Base-by-base conservation (phyloP, 2,329 filamentous ascomycete genomes). In the Ophiostoma novo-ulmi region DNA sequence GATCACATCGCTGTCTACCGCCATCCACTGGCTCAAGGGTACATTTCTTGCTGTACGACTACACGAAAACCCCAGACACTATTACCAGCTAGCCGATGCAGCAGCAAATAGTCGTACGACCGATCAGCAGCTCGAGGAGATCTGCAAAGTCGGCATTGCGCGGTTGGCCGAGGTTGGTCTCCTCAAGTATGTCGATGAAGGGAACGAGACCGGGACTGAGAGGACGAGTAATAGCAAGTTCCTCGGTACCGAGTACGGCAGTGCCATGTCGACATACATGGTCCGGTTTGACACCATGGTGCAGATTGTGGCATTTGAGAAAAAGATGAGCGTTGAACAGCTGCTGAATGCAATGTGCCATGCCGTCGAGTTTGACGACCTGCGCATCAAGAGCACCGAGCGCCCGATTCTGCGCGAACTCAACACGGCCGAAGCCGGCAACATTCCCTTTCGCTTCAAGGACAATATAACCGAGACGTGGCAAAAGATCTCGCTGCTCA, bases 181-280 rank as follows among this genome's bases (percentile, higher is more conserved):
- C 7, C 81, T 93, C 14, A 22, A 69, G 36, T 72, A 73, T 38
- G 13, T 44, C 1, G 63, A 70, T 7, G 44, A 7, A 48, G 44
- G 8, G 14, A 17, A 20, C 17, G 44, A 35, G 5, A 20, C 17
- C 17, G 20, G 44, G 5, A 6, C 5, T 7, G 65, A 67, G 39
- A n/a, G 38, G 11, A 5, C 38, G 36, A 82, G 82, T 1, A 72
- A 78, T 26, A 77, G 78, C 1, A 79, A 79, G 4, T 83, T 94
- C 67, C 82, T 80, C 36, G 88, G 87, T 64, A 94, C 91, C 0
- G 87, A 89, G 67, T 92, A 90, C 76, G 92, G 92, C 1, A 84
- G 90, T 70, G 89, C 90, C 5, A 96, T 97, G 92, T 91, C 92
- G 63, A 86, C 88, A 67, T 96, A 94, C 77, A 94, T 92, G 80